Evolutionary conservation across 2,329 filamentous ascomycete species (phyloP).

Genomic region (Penicillium sp.): DNA sequence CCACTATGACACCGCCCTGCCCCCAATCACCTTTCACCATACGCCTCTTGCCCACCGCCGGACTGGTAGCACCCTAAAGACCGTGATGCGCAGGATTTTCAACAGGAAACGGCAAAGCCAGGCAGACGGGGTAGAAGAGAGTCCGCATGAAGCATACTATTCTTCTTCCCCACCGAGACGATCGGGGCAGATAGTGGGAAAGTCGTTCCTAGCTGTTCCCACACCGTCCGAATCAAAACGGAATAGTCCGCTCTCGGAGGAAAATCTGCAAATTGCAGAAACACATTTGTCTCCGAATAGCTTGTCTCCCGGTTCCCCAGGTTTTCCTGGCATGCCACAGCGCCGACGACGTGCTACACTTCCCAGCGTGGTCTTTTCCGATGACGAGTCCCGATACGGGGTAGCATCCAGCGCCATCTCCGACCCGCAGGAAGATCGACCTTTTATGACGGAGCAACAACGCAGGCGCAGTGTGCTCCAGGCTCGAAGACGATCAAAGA

Average conservation of each 20-base stretch:
- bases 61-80: conserved; percentile 41
- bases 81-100: conserved; percentile 45
- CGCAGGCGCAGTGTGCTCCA: conserved; percentile 23
- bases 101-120: conserved; percentile 37
- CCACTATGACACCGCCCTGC: conserved; percentile 30
- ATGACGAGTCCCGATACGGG: conserved; percentile 36
- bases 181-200: conserved; percentile 16
- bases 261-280: conserved; percentile 17
- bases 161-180: conserved; percentile 7
- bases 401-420: conserved; percentile 24
- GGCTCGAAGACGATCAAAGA: conserved; percentile 44
- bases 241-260: conserved; percentile 21
- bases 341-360: conserved; percentile 42
- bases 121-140: conserved; percentile 28
- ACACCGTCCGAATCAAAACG: conserved; percentile 25
- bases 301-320: conserved; percentile 15
- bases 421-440: conserved; percentile 22
- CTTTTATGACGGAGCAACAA: conserved; percentile 12
- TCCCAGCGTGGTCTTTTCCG: conserved; percentile 43
- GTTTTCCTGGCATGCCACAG: conserved; percentile 19
- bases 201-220: conserved; percentile 21
- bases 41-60: conserved; percentile 33
- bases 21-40: conserved; percentile 29
- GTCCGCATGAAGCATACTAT: conserved; percentile 18
- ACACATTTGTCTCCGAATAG: conserved; percentile 19